phyloP scores from a whole-genome alignment of 768 basidiomycete genomes.

The Cytidiella melzeri region DNA sequence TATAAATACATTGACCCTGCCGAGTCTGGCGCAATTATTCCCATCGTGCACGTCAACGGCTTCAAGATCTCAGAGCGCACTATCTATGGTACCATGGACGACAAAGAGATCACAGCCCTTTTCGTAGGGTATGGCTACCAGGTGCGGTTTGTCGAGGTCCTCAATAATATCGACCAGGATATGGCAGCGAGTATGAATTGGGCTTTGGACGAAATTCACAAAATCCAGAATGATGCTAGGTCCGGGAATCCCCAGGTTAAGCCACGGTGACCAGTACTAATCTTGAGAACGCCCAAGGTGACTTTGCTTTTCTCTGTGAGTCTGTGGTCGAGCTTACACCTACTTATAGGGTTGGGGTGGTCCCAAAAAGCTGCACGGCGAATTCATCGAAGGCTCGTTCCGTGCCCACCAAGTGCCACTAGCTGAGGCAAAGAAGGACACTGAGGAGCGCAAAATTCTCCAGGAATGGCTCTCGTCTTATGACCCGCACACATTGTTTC shows the following conservation, averaged over 20 bases:
- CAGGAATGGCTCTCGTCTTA: constrained; percentile 75
- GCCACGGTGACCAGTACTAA: constrained; percentile 87
- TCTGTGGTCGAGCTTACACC: neutral
- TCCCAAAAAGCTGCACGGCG: constrained; percentile 59
- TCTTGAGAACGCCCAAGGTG: constrained; percentile 81
- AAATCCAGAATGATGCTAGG: constrained; percentile 77
- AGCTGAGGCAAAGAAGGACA: constrained; percentile 57
- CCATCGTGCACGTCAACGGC: constrained; percentile 82
- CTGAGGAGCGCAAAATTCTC: constrained; percentile 56
- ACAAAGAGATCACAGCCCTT: constrained; percentile 69
- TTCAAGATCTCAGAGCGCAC: constrained; percentile 92
- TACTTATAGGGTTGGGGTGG: constrained; percentile 50
- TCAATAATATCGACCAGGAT: constrained; percentile 64
- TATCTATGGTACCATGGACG: constrained; percentile 86
- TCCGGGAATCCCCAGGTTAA: constrained; percentile 71
- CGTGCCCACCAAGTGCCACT: constrained; percentile 87
- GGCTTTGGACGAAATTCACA: constrained; percentile 66
- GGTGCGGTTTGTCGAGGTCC: constrained; percentile 71
- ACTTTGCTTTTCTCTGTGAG: neutral
- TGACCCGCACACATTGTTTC: constrained; percentile 60
- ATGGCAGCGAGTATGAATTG: constrained; percentile 80
- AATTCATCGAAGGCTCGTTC: constrained; percentile 77
- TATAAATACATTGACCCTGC: constrained; percentile 89
- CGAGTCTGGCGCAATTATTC: constrained; percentile 88
- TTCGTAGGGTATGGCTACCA: constrained; percentile 86